These are phyloP conservation scores for Punctularia strigosozonata DNA, from an alignment of 768 basidiomycete species.

Conservation along the genomic window DNA sequence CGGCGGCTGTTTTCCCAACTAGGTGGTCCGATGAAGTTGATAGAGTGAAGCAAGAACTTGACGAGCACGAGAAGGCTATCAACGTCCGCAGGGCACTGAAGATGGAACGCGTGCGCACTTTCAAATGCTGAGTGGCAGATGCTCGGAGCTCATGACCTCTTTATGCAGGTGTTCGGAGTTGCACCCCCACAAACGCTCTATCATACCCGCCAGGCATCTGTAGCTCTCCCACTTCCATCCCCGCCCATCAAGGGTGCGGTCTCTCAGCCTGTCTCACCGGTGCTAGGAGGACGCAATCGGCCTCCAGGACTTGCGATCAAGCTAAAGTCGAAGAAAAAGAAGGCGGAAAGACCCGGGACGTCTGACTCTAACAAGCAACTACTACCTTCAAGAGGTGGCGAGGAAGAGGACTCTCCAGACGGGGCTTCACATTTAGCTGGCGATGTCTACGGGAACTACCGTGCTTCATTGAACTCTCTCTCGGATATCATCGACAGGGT, in stretches of 20 bases:
- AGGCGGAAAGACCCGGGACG: constrained; percentile 38
- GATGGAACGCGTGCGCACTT: constrained; percentile 69
- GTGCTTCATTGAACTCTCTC: constrained; percentile 72
- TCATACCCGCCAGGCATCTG: constrained; percentile 40
- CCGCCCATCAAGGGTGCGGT: no score
- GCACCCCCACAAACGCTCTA: constrained; percentile 74
- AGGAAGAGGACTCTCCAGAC: constrained; percentile 4
- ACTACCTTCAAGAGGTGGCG: constrained; percentile 16
- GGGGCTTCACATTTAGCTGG: constrained; percentile 21
- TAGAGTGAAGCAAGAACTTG: constrained; percentile 57
- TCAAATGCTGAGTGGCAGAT: background rate
- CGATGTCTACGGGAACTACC: constrained; percentile 61
- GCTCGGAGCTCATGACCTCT: background rate
- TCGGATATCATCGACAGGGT: constrained; percentile 72
- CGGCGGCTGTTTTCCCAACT: constrained; percentile 32
- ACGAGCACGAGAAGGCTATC: constrained; percentile 63
- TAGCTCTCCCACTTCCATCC: constrained; percentile 9
- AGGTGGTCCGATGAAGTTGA: constrained; percentile 46
- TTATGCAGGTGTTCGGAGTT: constrained; percentile 65
- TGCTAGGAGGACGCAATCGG: constrained; percentile 36
- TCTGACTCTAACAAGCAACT: constrained; percentile 50
- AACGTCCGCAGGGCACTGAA: constrained; percentile 74
- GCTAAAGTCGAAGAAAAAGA: constrained; percentile 27
- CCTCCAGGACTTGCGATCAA: constrained; percentile 33
- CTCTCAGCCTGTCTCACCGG: no score